phyloP scores from a whole-genome alignment of 169 alveolate species.

The Amoebophrya sp. region DNA sequence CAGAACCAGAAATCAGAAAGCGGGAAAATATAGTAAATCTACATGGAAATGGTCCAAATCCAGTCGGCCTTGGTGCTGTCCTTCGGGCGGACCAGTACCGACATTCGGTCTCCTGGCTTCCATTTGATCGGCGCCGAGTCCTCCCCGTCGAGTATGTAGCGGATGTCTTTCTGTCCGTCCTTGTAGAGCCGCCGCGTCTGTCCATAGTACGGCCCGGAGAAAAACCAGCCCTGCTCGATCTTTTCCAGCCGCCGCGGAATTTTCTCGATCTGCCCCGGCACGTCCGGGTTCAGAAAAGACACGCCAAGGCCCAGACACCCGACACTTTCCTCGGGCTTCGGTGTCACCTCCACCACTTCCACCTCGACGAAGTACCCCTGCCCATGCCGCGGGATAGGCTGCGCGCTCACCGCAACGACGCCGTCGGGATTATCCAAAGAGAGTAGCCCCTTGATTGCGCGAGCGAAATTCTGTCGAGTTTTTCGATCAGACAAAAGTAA shows the following conservation, averaged over 20 bases:
- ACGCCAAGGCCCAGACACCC: constrained; percentile 10
- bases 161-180: background rate
- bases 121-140: background rate
- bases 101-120: background rate
- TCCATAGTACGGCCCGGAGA: constrained; percentile 1
- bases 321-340: background rate
- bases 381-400: constrained; percentile 20
- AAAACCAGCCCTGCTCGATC: constrained; percentile 16
- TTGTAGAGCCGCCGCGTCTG: constrained; percentile 17
- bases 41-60: background rate
- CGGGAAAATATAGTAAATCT: no score
- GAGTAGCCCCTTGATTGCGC: background rate
- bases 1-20: no score
- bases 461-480: background rate
- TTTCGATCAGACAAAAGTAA: no score
- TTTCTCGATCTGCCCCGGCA: background rate
- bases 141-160: background rate
- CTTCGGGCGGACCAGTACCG: background rate
- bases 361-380: constrained; percentile 26
- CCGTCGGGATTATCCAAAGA: background rate
- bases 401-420: background rate
- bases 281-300: background rate
- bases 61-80: background rate
- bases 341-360: background rate
- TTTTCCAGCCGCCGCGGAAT: constrained; percentile 7